Base-by-base conservation (phyloP, 768 basidiomycete genomes). In the Agaricus blazei region DNA sequence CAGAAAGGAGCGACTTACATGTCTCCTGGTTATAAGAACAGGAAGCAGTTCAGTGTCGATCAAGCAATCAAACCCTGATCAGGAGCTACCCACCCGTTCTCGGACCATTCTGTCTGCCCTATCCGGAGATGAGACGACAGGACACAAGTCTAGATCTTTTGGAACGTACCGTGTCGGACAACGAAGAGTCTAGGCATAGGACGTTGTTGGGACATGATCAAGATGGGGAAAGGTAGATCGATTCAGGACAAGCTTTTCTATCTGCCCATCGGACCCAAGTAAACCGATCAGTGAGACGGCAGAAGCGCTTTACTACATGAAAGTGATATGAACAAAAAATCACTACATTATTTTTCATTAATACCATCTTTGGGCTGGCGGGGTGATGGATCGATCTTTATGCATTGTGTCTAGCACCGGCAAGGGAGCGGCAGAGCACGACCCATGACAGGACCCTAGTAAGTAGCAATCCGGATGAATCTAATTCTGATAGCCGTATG, bases 21-120 rank as follows among this genome's bases (percentile, higher is more conserved):
- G 86, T 58, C 87, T 80, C 62, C 86, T 87, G 59, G 42, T 34
- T 34, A 34, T 11, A 23, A 34, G 37, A 49, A 26, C n/a, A 50
- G 36, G 40, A 19, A 19, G 19, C 19, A 6, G 47, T 29, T 29
- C 26, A 45, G 6, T 27, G 26, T 29, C 8, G 29, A 29, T 12
- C 6, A 11, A 29, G 27, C 48, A 19, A 15, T 9, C 19, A 12
- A 36, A 14, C 46, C 53, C 34, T 8, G 23, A 41, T 3, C 19
- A 52, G 23, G 28, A 28, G 19, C 4, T 23, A 69, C 81, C 67
- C 54, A 86, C 83, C 93, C 93, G 62, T 88, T 93, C 43, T 87
- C 64, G 15, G 90, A 91, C 93, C 94, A 98, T 67, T 95, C 94
- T 1, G 95, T 98, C 74, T 97, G 89, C 31, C 93, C 90, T 92